A percentile compares a stretch with the other conserved stretches of the same genome.
phyloP scores from a whole-genome alignment of 768 basidiomycete species.

The Panaeolus papilionaceus region DNA sequence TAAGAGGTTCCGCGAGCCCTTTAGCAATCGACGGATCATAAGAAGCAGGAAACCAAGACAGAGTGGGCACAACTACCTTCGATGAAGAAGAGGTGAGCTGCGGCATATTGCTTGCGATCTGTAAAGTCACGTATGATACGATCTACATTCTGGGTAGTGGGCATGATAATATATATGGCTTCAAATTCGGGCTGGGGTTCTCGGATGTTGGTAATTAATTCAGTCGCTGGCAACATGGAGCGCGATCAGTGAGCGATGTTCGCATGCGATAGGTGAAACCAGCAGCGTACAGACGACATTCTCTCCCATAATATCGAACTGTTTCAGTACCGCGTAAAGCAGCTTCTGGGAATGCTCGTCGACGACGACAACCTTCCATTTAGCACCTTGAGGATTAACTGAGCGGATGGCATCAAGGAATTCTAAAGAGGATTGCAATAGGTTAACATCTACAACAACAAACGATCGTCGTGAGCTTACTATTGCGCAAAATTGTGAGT shows the following conservation, averaged over 20 bases:
- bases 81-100: constrained; percentile 91
- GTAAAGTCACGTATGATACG: constrained; percentile 88
- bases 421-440: constrained; percentile 49
- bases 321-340: constrained; percentile 84
- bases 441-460: not conserved
- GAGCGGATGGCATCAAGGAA: constrained; percentile 89
- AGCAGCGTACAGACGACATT: constrained; percentile 87
- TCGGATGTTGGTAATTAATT: constrained; percentile 84
- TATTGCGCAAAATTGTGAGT: constrained; percentile 49
- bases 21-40: constrained; percentile 16
- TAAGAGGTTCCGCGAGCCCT: constrained; percentile 83
- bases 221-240: constrained; percentile 71
- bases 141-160: constrained; percentile 93
- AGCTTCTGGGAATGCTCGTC: constrained; percentile 91
- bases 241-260: constrained; percentile 14
- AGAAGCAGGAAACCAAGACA: not conserved
- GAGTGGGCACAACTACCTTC: constrained; percentile 59
- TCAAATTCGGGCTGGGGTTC: constrained; percentile 87
- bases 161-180: constrained; percentile 93
- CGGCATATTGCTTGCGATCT: constrained; percentile 72
- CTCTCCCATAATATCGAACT: constrained; percentile 94
- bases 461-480: constrained; percentile 35
- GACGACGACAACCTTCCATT: constrained; percentile 98
- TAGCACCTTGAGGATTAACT: constrained; percentile 74
- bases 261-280: constrained; percentile 9